phyloP scores from a whole-genome alignment of 2,329 filamentous ascomycete species.

The Claviceps pusilla region DNA sequence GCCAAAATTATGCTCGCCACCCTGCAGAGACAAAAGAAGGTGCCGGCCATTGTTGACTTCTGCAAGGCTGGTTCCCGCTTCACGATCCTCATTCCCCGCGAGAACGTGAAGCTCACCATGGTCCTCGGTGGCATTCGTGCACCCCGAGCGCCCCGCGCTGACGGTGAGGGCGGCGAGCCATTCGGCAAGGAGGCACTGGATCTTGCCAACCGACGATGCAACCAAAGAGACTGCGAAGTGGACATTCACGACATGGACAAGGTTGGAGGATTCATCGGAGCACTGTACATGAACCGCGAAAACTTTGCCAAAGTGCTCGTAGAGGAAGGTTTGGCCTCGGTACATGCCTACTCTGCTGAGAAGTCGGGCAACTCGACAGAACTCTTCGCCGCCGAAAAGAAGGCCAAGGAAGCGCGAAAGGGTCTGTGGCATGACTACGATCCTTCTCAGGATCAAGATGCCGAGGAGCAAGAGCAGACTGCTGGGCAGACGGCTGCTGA shows the following conservation, averaged over 20 bases:
- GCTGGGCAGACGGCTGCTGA: constrained; percentile 36
- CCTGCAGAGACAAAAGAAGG: constrained; percentile 78
- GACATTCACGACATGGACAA: constrained; percentile 93
- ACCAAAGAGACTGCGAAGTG: constrained; percentile 91
- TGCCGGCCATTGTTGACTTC: constrained; percentile 88
- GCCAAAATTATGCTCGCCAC: constrained; percentile 86
- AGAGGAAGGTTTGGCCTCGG: constrained; percentile 83
- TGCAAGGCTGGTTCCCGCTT: constrained; percentile 96
- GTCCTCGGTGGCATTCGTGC: constrained; percentile 87
- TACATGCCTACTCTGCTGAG: constrained; percentile 90
- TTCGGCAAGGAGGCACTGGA: constrained; percentile 93
- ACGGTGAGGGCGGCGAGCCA: constrained; percentile 69
- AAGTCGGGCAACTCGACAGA: constrained; percentile 82
- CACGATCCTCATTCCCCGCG: constrained; percentile 77
- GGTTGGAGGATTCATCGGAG: constrained; percentile 91
- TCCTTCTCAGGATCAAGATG: constrained; percentile 64
- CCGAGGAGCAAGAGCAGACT: constrained; percentile 34
- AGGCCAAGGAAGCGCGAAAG: constrained; percentile 77
- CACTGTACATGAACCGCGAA: constrained; percentile 83
- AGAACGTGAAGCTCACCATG: constrained; percentile 87
- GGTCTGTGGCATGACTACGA: constrained; percentile 92
- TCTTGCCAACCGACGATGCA: constrained; percentile 71
- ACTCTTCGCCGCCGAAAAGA: constrained; percentile 73
- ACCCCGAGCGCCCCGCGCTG: constrained; percentile 65
- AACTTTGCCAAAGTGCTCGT: constrained; percentile 88